Conservation (phyloP, 169 alveolate species). For the Eimeria tenella region DNA sequence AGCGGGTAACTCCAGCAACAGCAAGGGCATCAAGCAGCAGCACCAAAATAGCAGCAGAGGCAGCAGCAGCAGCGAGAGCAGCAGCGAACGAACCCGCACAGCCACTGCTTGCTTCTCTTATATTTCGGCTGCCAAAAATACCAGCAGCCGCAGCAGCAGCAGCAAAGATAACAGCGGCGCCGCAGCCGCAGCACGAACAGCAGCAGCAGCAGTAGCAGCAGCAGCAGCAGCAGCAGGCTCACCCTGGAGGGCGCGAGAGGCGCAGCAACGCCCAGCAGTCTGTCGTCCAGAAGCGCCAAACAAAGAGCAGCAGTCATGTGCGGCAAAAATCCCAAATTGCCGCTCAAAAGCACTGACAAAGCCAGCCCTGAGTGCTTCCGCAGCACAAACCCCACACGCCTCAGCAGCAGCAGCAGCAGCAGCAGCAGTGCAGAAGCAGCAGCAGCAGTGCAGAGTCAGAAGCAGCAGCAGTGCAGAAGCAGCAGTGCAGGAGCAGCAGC, state of each 20-base stretch:
- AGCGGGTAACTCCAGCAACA: background rate
- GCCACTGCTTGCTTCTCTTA: too few species aligned
- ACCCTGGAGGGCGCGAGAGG: background rate
- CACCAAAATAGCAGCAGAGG: background rate
- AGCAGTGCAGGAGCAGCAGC: background rate
- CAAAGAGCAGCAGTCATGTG: slow-evolving; percentile 48
- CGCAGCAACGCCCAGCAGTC: background rate
- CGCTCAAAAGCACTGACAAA: background rate
- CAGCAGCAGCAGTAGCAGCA: background rate
- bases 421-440: slow-evolving; percentile 14
- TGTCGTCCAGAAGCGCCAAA: background rate
- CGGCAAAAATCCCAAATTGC: slow-evolving; percentile 66
- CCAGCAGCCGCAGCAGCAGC: background rate
- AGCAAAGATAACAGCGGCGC: background rate
- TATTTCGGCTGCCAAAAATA: background rate
- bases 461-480: background rate
- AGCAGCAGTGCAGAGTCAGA: background rate
- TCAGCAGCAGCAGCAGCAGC: background rate
- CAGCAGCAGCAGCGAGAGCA: background rate
- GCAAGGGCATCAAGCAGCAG: background rate
- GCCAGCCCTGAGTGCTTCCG: background rate
- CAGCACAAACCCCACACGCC: background rate
- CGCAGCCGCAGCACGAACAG: background rate
- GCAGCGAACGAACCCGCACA: too few species aligned
- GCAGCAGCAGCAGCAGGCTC: background rate